Conservation (phyloP, 169 alveolate genomes). For the Plasmodium vivax region DNA sequence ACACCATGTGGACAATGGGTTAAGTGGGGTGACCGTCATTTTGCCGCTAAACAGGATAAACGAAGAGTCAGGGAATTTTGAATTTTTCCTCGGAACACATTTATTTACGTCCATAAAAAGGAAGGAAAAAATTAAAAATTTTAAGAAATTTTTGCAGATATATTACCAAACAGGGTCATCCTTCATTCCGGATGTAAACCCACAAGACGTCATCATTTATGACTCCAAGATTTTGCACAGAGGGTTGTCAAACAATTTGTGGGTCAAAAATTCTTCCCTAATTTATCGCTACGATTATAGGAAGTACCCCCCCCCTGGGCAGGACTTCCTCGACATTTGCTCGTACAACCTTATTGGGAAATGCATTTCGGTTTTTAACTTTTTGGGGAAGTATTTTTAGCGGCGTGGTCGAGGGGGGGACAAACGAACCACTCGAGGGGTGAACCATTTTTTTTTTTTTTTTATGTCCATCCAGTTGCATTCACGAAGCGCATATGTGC, state of each 20-base stretch:
- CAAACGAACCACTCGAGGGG: neutral
- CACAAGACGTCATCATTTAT: constrained; percentile 49
- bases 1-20: constrained; percentile 67
- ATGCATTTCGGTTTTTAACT: constrained; percentile 58
- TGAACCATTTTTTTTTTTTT: no score
- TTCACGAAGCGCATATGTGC: neutral
- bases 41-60: constrained; percentile 44
- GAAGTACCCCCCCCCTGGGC: constrained; percentile 74
- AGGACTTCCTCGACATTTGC: constrained; percentile 51
- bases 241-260: constrained; percentile 60
- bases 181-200: constrained; percentile 42
- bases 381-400: constrained; percentile 21
- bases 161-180: constrained; percentile 66
- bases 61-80: constrained; percentile 65
- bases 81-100: constrained; percentile 68
- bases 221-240: constrained; percentile 67
- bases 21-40: constrained; percentile 40
- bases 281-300: constrained; percentile 65
- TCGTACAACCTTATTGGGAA: constrained; percentile 59
- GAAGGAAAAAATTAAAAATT: constrained; percentile 9
- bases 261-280: constrained; percentile 57
- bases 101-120: constrained; percentile 45
- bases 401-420: neutral
- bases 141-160: constrained; percentile 27
- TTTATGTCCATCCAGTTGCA: neutral